A percentile compares a stretch with the other conserved stretches of the same genome.
Evolutionary conservation across 2,329 filamentous ascomycete genomes (phyloP).

Genomic region (Dactylellina sp.): DNA sequence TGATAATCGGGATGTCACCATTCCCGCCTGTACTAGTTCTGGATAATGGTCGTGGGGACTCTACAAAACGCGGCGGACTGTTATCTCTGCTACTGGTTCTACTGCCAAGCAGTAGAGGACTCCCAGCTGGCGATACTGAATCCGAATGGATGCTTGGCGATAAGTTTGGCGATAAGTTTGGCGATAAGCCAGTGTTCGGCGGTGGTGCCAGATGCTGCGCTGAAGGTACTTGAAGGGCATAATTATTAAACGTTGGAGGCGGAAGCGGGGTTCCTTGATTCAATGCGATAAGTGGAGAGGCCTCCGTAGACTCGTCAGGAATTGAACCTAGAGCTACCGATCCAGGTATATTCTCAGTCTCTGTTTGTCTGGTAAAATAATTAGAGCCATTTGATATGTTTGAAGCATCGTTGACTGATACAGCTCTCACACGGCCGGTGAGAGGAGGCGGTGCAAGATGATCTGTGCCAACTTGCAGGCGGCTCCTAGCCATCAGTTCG

Average conservation of each 20-base stretch:
- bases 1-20: slow-evolving; percentile 43
- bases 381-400: slow-evolving; percentile 38
- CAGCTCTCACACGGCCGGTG: slow-evolving; percentile 66
- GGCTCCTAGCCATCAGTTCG: slow-evolving; percentile 19
- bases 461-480: neutral
- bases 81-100: slow-evolving; percentile 39
- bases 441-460: slow-evolving; percentile 58
- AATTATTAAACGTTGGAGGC: slow-evolving; percentile 23
- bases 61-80: slow-evolving; percentile 33
- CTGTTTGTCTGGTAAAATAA: slow-evolving; percentile 35
- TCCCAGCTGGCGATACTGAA: slow-evolving; percentile 25
- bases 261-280: slow-evolving; percentile 29
- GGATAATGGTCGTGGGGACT: slow-evolving; percentile 46
- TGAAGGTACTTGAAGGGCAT: slow-evolving; percentile 41
- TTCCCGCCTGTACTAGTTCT: slow-evolving; percentile 20
- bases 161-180: slow-evolving; percentile 4
- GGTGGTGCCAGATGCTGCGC: slow-evolving; percentile 45
- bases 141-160: too few relatives aligned
- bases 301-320: slow-evolving; percentile 12
- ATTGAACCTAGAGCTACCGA: slow-evolving; percentile 5
- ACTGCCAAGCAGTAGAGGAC: slow-evolving; percentile 30
- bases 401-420: slow-evolving; percentile 72
- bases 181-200: slow-evolving; percentile 23
- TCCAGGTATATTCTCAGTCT: slow-evolving; percentile 1
- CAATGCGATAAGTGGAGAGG: slow-evolving; percentile 35